Evolutionary conservation across 1,139 yeast genomes (phyloP), one percentile per base, ranked within the genome.

Genomic region (Debaryomyces singareniensis): DNA sequence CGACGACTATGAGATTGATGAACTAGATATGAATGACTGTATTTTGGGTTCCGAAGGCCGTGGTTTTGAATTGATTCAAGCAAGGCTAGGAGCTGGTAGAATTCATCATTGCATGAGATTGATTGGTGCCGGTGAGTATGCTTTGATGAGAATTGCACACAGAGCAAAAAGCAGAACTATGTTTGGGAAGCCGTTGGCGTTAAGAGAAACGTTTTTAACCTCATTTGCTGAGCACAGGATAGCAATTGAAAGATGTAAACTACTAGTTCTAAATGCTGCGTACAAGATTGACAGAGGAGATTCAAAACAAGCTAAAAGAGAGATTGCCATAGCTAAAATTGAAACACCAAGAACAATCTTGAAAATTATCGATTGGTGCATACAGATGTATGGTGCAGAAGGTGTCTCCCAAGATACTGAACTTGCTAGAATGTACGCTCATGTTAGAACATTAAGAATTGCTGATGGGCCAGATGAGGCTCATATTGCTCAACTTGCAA

Each of bases 381-480:
- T 79, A 36, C 86, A 78, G 50, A 70, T 75, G 47, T 74, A 60
- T 53, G 86, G 87, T 12, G 85, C 82, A 15, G 82, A 75, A 48
- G 86, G 86, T 32, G 69, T 78, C 11, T 64, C 71, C 20, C 78
- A 77, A 50, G 86, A 78, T 40, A 70, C 78, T 10, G 78, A 74
- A 33, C 60, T 79, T 45, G 77, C 84, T 1, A 53, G 68, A 37
- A 55, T 71, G 58, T 79, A 71, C 53, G 75, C 78, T 18, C 55
- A 56, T 37, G 63, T 72, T 36, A 64, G 86, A 51, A 75, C 81
- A 24, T 63, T 78, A 35, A 61, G 85, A 37, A 74, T 78, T 36
- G 85, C 86, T 12, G 87, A 79, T 49, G 85, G 86, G 5, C 86
- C 87, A 2, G 86, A 78, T 55, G 86, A 78, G 53, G 81, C 81